Percentiles rank a stretch among this genome's conserved stretches.
These are phyloP conservation scores for Climacium dendroides DNA, from an alignment of 225 moss, liverwort and hornwort species.

Conservation along the genomic window DNA sequence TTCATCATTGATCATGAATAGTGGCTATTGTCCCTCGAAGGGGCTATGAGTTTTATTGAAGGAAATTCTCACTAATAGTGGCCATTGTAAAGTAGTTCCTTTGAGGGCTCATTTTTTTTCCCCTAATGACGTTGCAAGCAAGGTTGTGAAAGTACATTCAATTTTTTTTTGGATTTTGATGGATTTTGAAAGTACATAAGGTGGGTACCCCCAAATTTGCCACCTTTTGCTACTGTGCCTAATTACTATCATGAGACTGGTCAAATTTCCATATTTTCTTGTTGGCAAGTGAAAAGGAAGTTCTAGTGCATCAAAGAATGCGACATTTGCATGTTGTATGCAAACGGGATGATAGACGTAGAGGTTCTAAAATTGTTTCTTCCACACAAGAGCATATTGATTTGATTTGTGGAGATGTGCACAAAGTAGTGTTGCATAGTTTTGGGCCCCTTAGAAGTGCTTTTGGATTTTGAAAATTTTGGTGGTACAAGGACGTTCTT, in stretches of 20 bases:
- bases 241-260: background rate
- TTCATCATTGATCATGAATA: too few relatives aligned
- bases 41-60: too few relatives aligned
- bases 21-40: too few relatives aligned
- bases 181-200: background rate
- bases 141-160: background rate
- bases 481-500: too few relatives aligned
- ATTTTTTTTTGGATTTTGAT: too few relatives aligned
- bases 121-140: background rate
- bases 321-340: too few relatives aligned
- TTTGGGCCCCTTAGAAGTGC: background rate
- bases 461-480: background rate
- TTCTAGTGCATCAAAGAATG: background rate
- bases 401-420: background rate
- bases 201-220: too few relatives aligned
- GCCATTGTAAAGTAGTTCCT: too few relatives aligned
- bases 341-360: too few relatives aligned
- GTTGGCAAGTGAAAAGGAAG: background rate
- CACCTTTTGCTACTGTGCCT: background rate
- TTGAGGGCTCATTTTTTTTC: too few relatives aligned
- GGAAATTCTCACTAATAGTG: too few relatives aligned
- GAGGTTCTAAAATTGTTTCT: too few relatives aligned
- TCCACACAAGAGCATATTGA: background rate
- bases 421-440: fast-evolving
- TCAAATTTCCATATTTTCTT: background rate